phyloP scores from a whole-genome alignment of 1,284 basidiomycete genomes.

The Rhizoctonia solani region DNA sequence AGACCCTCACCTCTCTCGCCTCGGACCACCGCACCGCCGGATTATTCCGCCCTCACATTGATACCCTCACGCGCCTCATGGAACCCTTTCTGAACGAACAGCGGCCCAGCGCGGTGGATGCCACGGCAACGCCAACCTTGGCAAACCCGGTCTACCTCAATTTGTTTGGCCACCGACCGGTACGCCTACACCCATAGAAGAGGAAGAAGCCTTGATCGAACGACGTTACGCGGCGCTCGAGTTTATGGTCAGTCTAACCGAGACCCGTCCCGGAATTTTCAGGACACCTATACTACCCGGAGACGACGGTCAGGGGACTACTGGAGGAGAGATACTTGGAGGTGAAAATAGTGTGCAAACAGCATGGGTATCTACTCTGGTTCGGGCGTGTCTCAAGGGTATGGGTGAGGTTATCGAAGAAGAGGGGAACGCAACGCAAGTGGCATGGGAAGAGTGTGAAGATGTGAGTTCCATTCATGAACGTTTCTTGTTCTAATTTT shows the following conservation, averaged over 20 bases:
- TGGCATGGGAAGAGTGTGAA: constrained; percentile 63
- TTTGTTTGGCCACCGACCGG: constrained; percentile 30
- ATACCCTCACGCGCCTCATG: constrained; percentile 35
- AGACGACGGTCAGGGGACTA: background rate
- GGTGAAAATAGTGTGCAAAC: constrained; percentile 21
- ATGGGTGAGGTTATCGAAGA: constrained; percentile 73
- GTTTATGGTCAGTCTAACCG: constrained; percentile 74
- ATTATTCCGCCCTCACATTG: constrained; percentile 69
- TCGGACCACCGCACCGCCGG: constrained; percentile 43
- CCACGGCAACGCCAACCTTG: constrained; percentile 64
- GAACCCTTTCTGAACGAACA: constrained; percentile 29
- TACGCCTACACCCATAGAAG: background rate
- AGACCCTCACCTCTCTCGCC: constrained; percentile 72
- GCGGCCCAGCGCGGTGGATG: background rate
- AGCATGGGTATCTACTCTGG: constrained; percentile 64
- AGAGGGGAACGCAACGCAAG: constrained; percentile 56
- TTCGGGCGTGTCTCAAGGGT: constrained; percentile 73
- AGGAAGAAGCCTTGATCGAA: constrained; percentile 48
- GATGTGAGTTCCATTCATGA: constrained; percentile 64
- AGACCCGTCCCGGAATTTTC: constrained; percentile 70
- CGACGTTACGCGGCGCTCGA: constrained; percentile 66
- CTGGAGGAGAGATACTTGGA: constrained; percentile 12
- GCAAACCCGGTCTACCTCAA: constrained; percentile 49
- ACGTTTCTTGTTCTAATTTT: constrained; percentile 41
- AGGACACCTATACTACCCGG: constrained; percentile 55